These are phyloP conservation scores for Camelina hispida DNA, from an alignment of 345 rosid species.

Conservation along the genomic window DNA sequence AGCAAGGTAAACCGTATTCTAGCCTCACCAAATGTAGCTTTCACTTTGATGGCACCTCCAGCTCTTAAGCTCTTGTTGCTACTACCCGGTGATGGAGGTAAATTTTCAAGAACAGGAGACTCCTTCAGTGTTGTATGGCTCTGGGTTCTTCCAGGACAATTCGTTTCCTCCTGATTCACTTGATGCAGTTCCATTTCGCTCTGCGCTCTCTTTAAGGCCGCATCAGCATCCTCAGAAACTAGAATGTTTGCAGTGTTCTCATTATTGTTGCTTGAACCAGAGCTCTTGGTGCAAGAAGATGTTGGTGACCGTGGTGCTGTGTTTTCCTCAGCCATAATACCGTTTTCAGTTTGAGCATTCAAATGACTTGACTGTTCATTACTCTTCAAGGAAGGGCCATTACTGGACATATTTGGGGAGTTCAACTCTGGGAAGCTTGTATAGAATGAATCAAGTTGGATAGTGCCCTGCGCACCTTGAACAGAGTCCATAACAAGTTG, in stretches of 20 bases:
- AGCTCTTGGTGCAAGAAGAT: conserved; percentile 75
- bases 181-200: conserved; percentile 57
- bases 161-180: conserved; percentile 56
- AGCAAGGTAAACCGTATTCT: conserved; percentile 69
- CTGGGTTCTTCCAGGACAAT: conserved; percentile 56
- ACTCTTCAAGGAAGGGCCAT: conserved; percentile 45
- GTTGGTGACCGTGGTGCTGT: conserved; percentile 66
- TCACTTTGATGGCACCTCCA: conserved; percentile 51
- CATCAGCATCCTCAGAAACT: conserved; percentile 45
- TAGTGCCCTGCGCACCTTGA: conserved; percentile 82
- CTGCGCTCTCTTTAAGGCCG: conserved; percentile 54
- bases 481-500: conserved; percentile 91
- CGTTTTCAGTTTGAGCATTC: conserved; percentile 49
- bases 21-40: conserved; percentile 69
- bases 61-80: conserved; percentile 31
- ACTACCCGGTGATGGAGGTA: conserved; percentile 45
- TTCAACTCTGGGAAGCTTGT: conserved; percentile 82
- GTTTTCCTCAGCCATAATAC: conserved; percentile 46
- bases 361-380: conserved; percentile 45
- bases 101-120: conserved; percentile 47
- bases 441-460: conserved; percentile 83
- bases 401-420: conserved; percentile 60
- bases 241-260: conserved; percentile 38
- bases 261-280: conserved; percentile 54
- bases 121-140: conserved; percentile 63